A percentile compares a stretch with the other conserved stretches of the same genome.
These are phyloP conservation scores for Saccharomycopsis amapae DNA, from an alignment of 805 yeast species.

Conservation along the genomic window DNA sequence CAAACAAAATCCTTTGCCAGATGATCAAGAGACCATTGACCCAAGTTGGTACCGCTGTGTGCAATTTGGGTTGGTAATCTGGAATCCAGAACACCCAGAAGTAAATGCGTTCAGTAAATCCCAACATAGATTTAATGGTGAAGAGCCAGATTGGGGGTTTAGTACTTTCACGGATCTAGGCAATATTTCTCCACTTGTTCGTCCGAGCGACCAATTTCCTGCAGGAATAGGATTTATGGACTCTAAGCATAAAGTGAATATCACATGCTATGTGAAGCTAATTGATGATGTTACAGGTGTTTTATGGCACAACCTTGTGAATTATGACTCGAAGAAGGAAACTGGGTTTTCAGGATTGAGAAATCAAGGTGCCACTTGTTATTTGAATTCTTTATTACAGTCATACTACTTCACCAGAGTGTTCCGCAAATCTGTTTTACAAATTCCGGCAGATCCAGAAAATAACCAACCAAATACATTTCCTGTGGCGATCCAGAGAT, in stretches of 20 bases:
- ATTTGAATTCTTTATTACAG: constrained; percentile 85
- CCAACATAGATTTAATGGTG: constrained; percentile 66
- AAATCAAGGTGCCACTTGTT: constrained; percentile 98
- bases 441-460: constrained; percentile 66
- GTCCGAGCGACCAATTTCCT: constrained; percentile 23
- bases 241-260: constrained; percentile 46
- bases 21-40: constrained; percentile 27
- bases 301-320: constrained; percentile 80
- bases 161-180: constrained; percentile 60
- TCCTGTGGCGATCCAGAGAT: constrained; percentile 68
- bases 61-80: constrained; percentile 76
- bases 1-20: constrained; percentile 26
- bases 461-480: constrained; percentile 11
- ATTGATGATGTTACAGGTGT: constrained; percentile 90
- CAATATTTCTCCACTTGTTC: constrained; percentile 28
- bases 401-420: constrained; percentile 79
- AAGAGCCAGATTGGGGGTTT: constrained; percentile 95
- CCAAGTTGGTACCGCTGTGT: constrained; percentile 84
- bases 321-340: constrained; percentile 77
- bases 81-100: constrained; percentile 70
- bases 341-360: constrained; percentile 91
- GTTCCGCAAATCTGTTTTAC: constrained; percentile 80
- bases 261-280: constrained; percentile 71
- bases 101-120: constrained; percentile 44
- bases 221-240: constrained; percentile 34